Evolutionary conservation across 768 basidiomycete genomes (phyloP).

Genomic region (Flagelloscypha sp.): DNA sequence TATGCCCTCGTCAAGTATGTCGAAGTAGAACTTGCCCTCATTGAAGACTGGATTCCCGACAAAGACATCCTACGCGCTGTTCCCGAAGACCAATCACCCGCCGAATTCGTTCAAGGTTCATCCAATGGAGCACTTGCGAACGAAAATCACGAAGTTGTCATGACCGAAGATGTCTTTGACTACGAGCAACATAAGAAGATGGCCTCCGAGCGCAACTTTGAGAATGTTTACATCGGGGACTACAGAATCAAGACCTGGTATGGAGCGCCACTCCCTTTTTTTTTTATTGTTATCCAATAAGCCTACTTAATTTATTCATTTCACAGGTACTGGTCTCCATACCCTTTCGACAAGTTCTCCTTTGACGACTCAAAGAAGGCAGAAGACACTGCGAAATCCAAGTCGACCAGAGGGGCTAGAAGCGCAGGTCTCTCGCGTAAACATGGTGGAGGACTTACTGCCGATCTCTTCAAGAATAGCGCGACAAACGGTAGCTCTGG

Average conservation of each 20-base stretch:
- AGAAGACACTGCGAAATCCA: constrained; percentile 32
- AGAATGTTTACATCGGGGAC: constrained; percentile 75
- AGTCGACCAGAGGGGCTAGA: constrained; percentile 15
- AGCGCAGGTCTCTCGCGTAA: no score
- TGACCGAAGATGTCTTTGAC: constrained; percentile 68
- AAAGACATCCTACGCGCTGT: constrained; percentile 26
- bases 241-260: constrained; percentile 89
- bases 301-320: background rate
- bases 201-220: constrained; percentile 73
- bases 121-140: constrained; percentile 9
- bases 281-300: background rate
- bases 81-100: constrained; percentile 16
- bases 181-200: constrained; percentile 59
- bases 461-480: no score
- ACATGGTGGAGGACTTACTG: no score
- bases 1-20: constrained; percentile 69
- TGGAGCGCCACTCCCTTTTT: constrained; percentile 18
- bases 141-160: constrained; percentile 22
- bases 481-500: constrained; percentile 11
- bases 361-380: no score
- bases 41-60: constrained; percentile 67
- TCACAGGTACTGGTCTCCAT: constrained; percentile 93
- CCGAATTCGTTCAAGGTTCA: constrained; percentile 11
- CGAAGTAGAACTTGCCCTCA: constrained; percentile 57
- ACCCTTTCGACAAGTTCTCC: constrained; percentile 76